Percentiles rank a stretch among this genome's conserved stretches.
These are phyloP conservation scores for Pelomyxa schiedti DNA, from an alignment of 78 protist species.

Conservation along the genomic window DNA sequence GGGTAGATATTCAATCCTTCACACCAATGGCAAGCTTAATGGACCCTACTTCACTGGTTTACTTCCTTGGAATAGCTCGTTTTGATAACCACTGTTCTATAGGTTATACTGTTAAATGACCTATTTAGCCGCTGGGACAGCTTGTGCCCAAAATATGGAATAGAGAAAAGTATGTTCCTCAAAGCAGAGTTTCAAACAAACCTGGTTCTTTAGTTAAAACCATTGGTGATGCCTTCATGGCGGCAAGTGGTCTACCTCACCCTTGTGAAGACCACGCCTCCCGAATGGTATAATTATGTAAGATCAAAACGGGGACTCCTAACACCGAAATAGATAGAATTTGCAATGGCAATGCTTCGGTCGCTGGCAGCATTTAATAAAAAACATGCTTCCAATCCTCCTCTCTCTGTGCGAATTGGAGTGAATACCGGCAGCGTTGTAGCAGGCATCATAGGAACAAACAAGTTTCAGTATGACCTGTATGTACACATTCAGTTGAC, in stretches of 20 bases:
- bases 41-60: neutral
- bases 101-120: neutral
- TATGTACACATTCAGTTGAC: too few species aligned
- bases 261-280: neutral
- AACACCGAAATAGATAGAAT: too few species aligned
- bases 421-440: constrained; percentile 22
- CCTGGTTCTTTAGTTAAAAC: too few species aligned
- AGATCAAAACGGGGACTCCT: too few species aligned
- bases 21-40: neutral
- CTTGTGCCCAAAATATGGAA: neutral
- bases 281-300: too few species aligned
- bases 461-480: constrained; percentile 7
- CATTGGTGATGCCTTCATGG: neutral
- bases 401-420: constrained; percentile 6
- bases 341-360: neutral
- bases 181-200: too few species aligned
- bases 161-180: too few species aligned
- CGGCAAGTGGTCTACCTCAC: neutral
- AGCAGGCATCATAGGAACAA: constrained; percentile 14
- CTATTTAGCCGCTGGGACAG: neutral
- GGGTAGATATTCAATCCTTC: neutral
- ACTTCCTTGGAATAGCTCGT: too few species aligned
- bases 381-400: neutral
- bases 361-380: neutral
- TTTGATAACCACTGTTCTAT: too few species aligned